Evolutionary conservation across 495 filamentous ascomycete species (phyloP), one percentile per base, ranked within the genome.

Genomic region (Hyaloscypha finlandica): DNA sequence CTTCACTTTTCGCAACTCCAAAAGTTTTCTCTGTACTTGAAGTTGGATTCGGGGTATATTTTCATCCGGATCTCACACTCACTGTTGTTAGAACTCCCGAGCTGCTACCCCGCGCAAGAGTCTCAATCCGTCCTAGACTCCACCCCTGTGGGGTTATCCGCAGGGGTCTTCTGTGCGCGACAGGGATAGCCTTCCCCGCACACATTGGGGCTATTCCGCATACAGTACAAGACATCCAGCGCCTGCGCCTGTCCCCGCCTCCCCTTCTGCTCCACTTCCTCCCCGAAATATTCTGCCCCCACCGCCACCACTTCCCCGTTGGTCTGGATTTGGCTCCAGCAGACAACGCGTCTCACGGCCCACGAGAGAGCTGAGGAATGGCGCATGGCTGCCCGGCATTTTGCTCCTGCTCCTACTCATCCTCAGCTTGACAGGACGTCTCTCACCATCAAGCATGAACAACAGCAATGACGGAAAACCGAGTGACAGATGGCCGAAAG

Each of bases 391-490:
- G 16, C 16, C 42, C 14, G 4, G 11, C 16, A 14, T 48, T 48
- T 48, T 16, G 8, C 12, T 37, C 8, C 35, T 16, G 8, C 12
- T 37, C 8, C 35, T 12, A 48, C 16, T 48, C 8, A 16, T 48
- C 35, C 3, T 37, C 35, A 37, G 6, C 35, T 19, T 48, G 4
- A 48, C 42, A 48, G 14, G 8, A 11, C 16, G 8, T 48, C 42
- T 19, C 42, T 48, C 42, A 4, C 42, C 16, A 14, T 19, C 42
- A 19, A 48, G 42, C 16, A 45, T 39, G 9, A 61, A 9, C 60
- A 4, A 30, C 37, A n/a, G 60, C 42, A 51, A 63, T 63, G 60
- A 52, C 60, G 9, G 60, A 63, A 31, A 35, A 59, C 32, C 56
- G 56, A 37, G 30, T 59, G 29, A 19, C 30, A 52, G 45, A 63